Evolutionary conservation across 495 filamentous ascomycete genomes (phyloP).

Genomic region (Paragyromitra xinjiangensis): DNA sequence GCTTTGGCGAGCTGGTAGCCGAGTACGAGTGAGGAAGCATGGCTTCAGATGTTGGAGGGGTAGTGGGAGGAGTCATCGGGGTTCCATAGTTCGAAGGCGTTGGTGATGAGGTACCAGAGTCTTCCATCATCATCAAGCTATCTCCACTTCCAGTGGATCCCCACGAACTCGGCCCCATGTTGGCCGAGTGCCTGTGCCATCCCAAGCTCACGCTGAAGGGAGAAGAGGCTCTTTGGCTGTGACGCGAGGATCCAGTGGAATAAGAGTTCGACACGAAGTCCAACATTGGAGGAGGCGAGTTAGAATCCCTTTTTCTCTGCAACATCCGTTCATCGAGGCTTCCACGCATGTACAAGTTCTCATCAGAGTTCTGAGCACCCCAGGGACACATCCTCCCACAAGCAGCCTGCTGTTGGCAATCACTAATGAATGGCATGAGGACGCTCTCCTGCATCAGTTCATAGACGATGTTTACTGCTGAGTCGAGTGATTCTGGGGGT

Average conservation of each 20-base stretch:
- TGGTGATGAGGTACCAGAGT: conserved; percentile 64
- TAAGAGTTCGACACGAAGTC: conserved; percentile 58
- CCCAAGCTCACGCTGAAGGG: conserved; percentile 55
- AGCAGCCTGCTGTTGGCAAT: conserved; percentile 58
- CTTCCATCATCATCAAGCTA: conserved; percentile 59
- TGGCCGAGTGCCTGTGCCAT: conserved; percentile 43
- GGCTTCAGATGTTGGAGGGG: conserved; percentile 75
- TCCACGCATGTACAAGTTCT: conserved; percentile 57
- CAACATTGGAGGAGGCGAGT: conserved; percentile 47
- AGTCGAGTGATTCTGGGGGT: conserved; percentile 76
- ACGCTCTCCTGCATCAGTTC: conserved; percentile 98
- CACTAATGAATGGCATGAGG: conserved; percentile 80
- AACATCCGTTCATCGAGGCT: conserved; percentile 59
- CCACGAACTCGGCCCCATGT: conserved; percentile 41
- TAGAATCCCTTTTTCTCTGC: conserved; percentile 55
- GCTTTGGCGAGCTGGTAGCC: conserved; percentile 63
- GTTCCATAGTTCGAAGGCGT: conserved; percentile 61
- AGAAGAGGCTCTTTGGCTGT: conserved; percentile 46
- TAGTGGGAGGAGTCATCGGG: conserved; percentile 91
- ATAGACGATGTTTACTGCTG: conserved; percentile 90
- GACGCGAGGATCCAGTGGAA: conserved; percentile 53
- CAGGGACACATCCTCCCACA: conserved; percentile 56
- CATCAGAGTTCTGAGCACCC: conserved; percentile 56
- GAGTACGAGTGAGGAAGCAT: conserved; percentile 64
- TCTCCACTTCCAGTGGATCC: conserved; percentile 63